Base-by-base conservation (phyloP, 2,329 filamentous ascomycete genomes). In the Botryotinia convoluta region DNA sequence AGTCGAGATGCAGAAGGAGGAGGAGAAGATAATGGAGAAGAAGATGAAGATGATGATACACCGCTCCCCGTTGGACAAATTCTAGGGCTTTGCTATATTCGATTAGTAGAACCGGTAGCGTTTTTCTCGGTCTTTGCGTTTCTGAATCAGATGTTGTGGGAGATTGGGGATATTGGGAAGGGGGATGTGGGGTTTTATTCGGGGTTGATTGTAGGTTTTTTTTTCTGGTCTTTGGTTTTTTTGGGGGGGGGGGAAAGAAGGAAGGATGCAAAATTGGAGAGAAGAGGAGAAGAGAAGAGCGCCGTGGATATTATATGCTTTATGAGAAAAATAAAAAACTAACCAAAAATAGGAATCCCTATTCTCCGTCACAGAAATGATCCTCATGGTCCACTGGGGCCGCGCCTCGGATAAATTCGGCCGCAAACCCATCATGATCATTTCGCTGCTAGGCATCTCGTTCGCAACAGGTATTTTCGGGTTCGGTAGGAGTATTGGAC, bases 121-220 rank as follows among this genome's bases (percentile, higher is more conserved):
- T 95, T 93, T 84, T 95, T 95, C 84, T 89, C 87, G 80, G 93
- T 95, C 80, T 92, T 95, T 78, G 92, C 93, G 0, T 95, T 92
- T 82, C 88, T 96, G 82, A 93, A 90, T 78, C 85, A 91, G 79
- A 95, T 95, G 93, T 89, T 93, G 54, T 84, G 88, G 81, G 85
- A 87, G 73, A 91, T 90, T 74, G 92, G 92, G 16, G 79, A 85
- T 18, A 82, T 95, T 3, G 81, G 85, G 1, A 84, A 88, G 62
- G 83, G 86, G n/a, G 90, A 94, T 80, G 89, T 94, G 5, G 93
- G 93, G 2, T 95, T 95, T 83, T 95, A 94, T 84, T 89, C 86
- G 73, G 93, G 93, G 3, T 83, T 94, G 20, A 94, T 95, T 79
- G 79, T 80, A 67, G n/a, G 74, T 75, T 45, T 54, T 39, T 57